Evolutionary conservation across 1,284 basidiomycete genomes (phyloP).

Genomic region (Hemileia vastatrix): DNA sequence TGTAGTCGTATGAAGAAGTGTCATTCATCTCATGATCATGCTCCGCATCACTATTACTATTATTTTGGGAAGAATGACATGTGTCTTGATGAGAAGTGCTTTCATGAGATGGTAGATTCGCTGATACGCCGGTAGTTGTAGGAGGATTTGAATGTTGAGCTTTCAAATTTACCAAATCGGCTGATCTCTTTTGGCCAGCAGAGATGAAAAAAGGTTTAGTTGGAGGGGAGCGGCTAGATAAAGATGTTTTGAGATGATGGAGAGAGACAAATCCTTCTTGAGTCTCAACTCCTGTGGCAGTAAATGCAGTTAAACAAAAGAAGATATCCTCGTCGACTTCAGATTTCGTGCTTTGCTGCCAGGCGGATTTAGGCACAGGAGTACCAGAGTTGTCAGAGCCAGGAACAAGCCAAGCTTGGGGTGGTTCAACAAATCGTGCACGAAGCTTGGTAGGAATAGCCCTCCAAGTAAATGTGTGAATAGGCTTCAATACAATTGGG

Average conservation of each 20-base stretch:
- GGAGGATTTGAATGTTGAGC: background rate
- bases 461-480: conserved; percentile 20
- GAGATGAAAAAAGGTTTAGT: conserved; percentile 7
- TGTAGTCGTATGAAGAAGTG: conserved; percentile 15
- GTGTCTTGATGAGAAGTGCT: no score
- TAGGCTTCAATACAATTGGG: conserved; percentile 8
- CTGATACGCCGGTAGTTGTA: background rate
- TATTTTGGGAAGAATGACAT: no score
- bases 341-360: background rate
- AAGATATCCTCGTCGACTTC: background rate
- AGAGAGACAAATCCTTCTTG: conserved; percentile 20
- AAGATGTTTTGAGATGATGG: conserved; percentile 1
- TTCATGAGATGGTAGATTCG: no score
- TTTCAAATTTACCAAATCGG: background rate
- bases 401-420: conserved; percentile 9
- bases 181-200: conserved; percentile 9
- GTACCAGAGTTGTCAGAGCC: no score
- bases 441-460: conserved; percentile 11
- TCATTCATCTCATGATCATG: conserved; percentile 6
- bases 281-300: conserved; percentile 10
- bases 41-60: background rate
- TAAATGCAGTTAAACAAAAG: conserved; percentile 19
- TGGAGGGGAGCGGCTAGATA: background rate
- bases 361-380: no score
- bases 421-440: conserved; percentile 6